Evolutionary conservation across 495 filamentous ascomycete species (phyloP).

Genomic region (Penicillium malachiteum): DNA sequence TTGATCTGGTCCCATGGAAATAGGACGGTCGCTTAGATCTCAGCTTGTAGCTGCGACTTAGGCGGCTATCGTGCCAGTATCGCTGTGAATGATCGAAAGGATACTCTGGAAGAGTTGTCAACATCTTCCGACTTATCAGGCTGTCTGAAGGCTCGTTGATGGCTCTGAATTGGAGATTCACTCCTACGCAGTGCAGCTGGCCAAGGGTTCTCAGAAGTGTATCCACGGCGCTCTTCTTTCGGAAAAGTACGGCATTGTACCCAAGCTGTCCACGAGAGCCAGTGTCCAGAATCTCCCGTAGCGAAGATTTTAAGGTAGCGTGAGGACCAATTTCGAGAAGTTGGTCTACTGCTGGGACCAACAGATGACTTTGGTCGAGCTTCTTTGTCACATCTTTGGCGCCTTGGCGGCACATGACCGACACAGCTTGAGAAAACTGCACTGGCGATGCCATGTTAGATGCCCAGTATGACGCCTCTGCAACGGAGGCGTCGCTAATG

Average conservation of each 20-base stretch:
- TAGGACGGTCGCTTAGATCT: too few species aligned
- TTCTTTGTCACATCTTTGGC: background rate
- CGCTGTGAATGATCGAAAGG: background rate
- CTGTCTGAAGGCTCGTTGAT: constrained; percentile 20
- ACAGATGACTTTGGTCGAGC: background rate
- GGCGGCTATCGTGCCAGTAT: too few species aligned
- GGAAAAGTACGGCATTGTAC: constrained; percentile 22
- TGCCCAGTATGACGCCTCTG: constrained; percentile 32
- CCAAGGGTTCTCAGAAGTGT: constrained; percentile 25
- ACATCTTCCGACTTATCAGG: constrained; percentile 10
- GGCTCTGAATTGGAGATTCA: too few species aligned
- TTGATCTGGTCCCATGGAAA: too few species aligned
- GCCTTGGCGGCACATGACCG: background rate
- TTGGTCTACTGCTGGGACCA: constrained; percentile 6
- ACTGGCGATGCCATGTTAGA: constrained; percentile 38
- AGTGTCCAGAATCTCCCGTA: constrained; percentile 26
- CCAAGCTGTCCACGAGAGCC: background rate
- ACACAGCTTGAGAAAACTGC: constrained; percentile 29
- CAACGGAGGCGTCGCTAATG: background rate
- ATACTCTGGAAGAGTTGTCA: constrained; percentile 41
- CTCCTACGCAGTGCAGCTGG: constrained; percentile 22
- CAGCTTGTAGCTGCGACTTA: too few species aligned
- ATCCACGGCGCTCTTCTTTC: constrained; percentile 13
- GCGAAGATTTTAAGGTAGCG: constrained; percentile 34
- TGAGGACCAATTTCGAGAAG: constrained; percentile 55